Evolutionary conservation across 2,329 filamentous ascomycete genomes (phyloP), one percentile per base, ranked within the genome.

Genomic region (Monosporascus sp.): DNA sequence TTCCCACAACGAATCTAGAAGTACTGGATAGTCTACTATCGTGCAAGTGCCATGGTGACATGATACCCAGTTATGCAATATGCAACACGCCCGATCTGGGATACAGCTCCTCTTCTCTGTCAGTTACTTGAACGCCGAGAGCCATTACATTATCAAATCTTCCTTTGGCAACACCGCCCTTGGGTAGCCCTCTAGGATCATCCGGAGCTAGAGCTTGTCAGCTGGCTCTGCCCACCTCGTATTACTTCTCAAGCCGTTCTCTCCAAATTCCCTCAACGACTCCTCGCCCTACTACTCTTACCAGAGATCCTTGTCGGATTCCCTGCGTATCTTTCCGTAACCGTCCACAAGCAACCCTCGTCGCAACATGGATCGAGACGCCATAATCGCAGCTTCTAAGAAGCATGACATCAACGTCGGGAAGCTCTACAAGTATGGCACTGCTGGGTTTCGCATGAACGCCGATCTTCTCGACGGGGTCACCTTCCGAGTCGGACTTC

Each of bases 401-500:
- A 84, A 79, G 72, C 80, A 86, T 68, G 78, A 83, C 59, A 83
- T 84, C 55, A 75, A 79, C 50, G 60, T 70, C n/a, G 78, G 78
- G 61, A 78, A 77, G 52, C 62, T 72, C 53, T 87, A 84, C 73
- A 82, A 80, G 61, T 87, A 87, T 72, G 84, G 84, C 61, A 87
- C 84, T 31, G 84, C 84, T 45, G 84, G 84, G 56, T 87, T 87
- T 68, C 83, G 84, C 63, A 86, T 87, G 84, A 82, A 80, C 68
- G 82, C 84, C 35, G 87, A 91, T 65, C 82, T 96, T 53, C 87
- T 97, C 65, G 89, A 95, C 68, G 94, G 91, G 37, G 91, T 99
- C 59, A 84, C 96, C 63, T 97, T 93, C 74, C 87, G 92, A 47
- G 92, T 97, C 60, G 94, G 93, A 50, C 82, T 99, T 56, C 84